Evolutionary conservation across 441 rosid species (phyloP), one percentile per base, ranked within the genome.

Genomic region (Pelargonium citronellum): DNA sequence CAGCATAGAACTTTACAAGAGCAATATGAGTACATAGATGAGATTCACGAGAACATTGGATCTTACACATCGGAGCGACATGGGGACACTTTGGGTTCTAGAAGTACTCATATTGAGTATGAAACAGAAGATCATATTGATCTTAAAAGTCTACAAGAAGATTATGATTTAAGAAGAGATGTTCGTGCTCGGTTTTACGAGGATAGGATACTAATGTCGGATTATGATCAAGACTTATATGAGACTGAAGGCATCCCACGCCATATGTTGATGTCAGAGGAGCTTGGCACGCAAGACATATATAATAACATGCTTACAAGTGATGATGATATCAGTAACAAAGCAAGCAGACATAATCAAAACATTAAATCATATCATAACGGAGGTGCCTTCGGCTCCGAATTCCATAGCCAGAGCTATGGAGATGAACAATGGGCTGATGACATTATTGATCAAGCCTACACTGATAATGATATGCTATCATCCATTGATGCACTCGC

Each of bases 391-490:
- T 41, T 20, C 43, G 43, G 8, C 44, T 27, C 74, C 58, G 55
- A 70, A 30, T 19, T 64, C 16, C 19, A 17, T 67, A 58, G 60
- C 68, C 24, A 11, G 24, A 30, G 11, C 24, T 44, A 20, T 79
- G 75, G 66, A 63, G 68, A 69, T 75, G 70, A 63, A 64, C 57
- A 70, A 8, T 69, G 39, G 76, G 78, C 16, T 22, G 47, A 60
- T 70, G 81, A 67, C 30, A 75, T 80, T 75, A 46, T 9, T 58
- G 39, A 70, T n/a, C 67, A 66, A 27, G 34, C 64, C n/a, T 30
- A 58, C 51, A 37, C 24, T 75, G 69, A 67, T 43, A 20, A 65
- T 43, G 22, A 65, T 46, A 24, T 16, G 68, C 64, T 69, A 19
- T 68, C 78, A 41, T 76, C 73, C 62, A 49, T 11, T 16, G n/a